phyloP scores from a whole-genome alignment of 495 filamentous ascomycete species.

The Hypoxylon fragiforme region DNA sequence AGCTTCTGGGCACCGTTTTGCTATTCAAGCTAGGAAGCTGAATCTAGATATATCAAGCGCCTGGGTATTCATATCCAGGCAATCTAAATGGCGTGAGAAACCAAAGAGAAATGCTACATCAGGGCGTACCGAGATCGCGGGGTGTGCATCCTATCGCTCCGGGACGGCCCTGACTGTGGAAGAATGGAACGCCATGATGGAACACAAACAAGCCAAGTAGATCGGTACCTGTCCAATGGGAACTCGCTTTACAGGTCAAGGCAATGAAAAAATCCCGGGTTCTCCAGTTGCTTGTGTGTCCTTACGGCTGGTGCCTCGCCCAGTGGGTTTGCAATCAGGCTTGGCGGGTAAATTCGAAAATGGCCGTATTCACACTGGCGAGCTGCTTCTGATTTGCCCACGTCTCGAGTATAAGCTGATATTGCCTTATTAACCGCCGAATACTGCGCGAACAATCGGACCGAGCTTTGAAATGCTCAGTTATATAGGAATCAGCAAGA shows the following conservation, averaged over 20 bases:
- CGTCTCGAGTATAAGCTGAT: conserved; percentile 16
- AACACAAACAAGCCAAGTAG: too few relatives aligned
- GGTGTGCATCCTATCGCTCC: conserved; percentile 14
- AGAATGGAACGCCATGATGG: conserved; percentile 29
- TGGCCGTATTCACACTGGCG: conserved; percentile 13
- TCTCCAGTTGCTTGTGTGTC: conserved; percentile 24
- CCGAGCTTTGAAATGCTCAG: conserved; percentile 12
- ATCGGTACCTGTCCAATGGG: conserved; percentile 12
- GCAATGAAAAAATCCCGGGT: conserved; percentile 12
- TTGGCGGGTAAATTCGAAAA: conserved; percentile 35
- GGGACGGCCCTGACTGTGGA: conserved; percentile 24
- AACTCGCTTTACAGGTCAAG: background rate
- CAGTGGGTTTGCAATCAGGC: conserved; percentile 26
- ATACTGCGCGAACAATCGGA: conserved; percentile 28
- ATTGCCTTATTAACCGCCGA: conserved; percentile 36
- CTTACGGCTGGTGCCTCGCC: conserved; percentile 17
- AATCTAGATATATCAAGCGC: background rate
- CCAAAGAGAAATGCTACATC: conserved; percentile 7
- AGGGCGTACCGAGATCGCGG: conserved; percentile 16
- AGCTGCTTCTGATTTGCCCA: conserved; percentile 22
- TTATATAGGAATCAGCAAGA: conserved; percentile 24
- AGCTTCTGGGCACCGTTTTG: conserved; percentile 8
- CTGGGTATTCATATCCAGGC: background rate
- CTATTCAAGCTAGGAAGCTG: conserved; percentile 19
- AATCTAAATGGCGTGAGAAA: conserved; percentile 1